Conservation (phyloP, 257 asterid species). For the Paulownia fortunei region DNA sequence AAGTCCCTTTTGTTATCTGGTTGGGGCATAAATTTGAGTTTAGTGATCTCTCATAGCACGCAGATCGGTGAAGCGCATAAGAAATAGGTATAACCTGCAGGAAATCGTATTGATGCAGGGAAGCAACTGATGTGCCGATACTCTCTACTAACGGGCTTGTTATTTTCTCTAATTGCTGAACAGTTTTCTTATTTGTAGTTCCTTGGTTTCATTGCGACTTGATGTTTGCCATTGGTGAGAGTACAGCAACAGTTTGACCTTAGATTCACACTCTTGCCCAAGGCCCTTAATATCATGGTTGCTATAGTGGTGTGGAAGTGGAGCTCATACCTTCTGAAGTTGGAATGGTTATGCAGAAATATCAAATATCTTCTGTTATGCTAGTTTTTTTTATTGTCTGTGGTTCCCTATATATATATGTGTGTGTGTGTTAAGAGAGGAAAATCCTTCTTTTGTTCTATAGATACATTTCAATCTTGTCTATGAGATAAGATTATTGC, state of each 20-base stretch:
- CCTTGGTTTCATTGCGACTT: not conserved
- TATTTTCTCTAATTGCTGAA: no score
- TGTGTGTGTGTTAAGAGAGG: not conserved
- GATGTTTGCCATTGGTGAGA: not conserved
- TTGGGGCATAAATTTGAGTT: not conserved
- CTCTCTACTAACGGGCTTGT: no score
- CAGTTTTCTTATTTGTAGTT: not conserved
- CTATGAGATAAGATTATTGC: not conserved
- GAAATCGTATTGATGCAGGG: not conserved
- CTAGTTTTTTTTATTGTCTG: no score
- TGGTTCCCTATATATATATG: no score
- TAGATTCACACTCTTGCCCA: not conserved
- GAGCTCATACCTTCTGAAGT: no score
- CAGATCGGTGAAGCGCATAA: not conserved
- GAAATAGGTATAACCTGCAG: not conserved
- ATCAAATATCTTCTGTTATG: no score
- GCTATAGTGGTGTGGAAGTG: no score
- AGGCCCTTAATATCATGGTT: no score
- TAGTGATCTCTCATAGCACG: not conserved
- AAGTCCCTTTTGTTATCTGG: not conserved
- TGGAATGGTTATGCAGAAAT: no score
- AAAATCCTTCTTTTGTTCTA: not conserved
- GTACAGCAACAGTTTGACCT: not conserved
- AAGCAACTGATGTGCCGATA: not conserved
- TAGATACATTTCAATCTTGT: not conserved